Base-by-base conservation (phyloP, 352 stramenopile species). In the Phytophthora tentaculata region DNA sequence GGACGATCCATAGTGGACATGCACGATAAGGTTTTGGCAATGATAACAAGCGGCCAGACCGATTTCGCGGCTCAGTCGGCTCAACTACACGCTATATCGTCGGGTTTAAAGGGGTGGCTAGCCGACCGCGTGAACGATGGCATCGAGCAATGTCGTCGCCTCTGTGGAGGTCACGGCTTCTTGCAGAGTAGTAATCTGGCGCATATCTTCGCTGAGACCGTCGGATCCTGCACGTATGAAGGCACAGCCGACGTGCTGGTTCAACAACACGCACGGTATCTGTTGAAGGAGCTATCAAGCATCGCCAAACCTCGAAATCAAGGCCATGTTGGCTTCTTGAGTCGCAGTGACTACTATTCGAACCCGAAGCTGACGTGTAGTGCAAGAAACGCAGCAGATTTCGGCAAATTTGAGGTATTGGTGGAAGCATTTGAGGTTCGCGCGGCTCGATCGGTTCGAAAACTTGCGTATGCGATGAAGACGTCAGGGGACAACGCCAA, bases 71-170 rank as follows among this genome's bases (percentile, higher is more conserved):
- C 65, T 10, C 76, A 82, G 47, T 44, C 83, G 8, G 74, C 75
- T 12, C 75, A 74, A n/a, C 69, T 88, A 6, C 80, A 88, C 48
- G 80, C 77, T 0, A 68, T 81, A 19, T 81, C 69, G 0, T 86
- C 77, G 1, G 80, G 80, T 14, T 26, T 88, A 1, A 88, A 88
- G 59, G 80, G 75, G 0, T 83, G 79, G 73, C 29, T 82, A 4
- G 71, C 73, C 2, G 64, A 83, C 17, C 60, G 71, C 9, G 73
- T 77, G 4, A 72, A 57, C 50, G 68, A 86, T 43, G 77, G 69
- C 12, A 73, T 86, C 12, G 80, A 88, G 28, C 55, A 43, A 5
- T 80, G 68, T n/a, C 74, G 79, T 35, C 74, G 79, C 12, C 22
- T 84, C 6, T 88, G 79, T 28, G 73, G 73, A 32, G 73, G 50